Conservation (phyloP, 257 asterid genomes). For the Thymus mandschuricus region DNA sequence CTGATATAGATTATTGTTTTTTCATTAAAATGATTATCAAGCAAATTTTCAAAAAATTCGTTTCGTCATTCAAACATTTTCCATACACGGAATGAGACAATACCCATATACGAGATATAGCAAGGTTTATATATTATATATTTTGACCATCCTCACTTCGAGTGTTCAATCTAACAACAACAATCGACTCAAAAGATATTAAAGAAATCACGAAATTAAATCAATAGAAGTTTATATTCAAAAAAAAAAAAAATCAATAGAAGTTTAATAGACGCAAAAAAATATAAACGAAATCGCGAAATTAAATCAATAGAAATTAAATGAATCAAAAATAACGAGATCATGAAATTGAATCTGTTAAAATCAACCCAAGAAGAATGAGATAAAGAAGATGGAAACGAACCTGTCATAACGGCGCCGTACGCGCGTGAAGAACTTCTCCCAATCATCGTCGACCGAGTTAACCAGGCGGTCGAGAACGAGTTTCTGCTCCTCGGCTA, state of each 20-base stretch:
- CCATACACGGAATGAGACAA: not conserved
- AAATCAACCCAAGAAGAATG: not conserved
- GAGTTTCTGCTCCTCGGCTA: constrained; percentile 58
- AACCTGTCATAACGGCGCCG: constrained; percentile 82
- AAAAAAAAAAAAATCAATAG: too few relatives aligned
- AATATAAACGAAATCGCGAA: too few relatives aligned
- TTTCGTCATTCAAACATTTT: not conserved
- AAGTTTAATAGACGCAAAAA: too few relatives aligned
- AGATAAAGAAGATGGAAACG: not conserved
- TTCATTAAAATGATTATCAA: not conserved
- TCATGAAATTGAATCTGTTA: not conserved
- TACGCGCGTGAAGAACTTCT: constrained; percentile 71
- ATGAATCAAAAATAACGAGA: too few relatives aligned
- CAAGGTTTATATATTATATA: not conserved
- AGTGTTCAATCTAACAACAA: constrained; percentile 1
- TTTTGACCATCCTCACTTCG: not conserved
- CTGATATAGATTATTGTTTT: too few relatives aligned
- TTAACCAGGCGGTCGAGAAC: constrained; percentile 72
- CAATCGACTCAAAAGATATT: not conserved
- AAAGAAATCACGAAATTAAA: not conserved
- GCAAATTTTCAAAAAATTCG: not conserved
- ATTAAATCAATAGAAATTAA: too few relatives aligned
- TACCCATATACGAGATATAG: too few relatives aligned
- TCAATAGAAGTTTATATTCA: too few relatives aligned
- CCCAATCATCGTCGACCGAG: constrained; percentile 86